These are phyloP conservation scores for Suhomyces bolitotheri DNA, from an alignment of 1,139 yeast species.

Conservation along the genomic window DNA sequence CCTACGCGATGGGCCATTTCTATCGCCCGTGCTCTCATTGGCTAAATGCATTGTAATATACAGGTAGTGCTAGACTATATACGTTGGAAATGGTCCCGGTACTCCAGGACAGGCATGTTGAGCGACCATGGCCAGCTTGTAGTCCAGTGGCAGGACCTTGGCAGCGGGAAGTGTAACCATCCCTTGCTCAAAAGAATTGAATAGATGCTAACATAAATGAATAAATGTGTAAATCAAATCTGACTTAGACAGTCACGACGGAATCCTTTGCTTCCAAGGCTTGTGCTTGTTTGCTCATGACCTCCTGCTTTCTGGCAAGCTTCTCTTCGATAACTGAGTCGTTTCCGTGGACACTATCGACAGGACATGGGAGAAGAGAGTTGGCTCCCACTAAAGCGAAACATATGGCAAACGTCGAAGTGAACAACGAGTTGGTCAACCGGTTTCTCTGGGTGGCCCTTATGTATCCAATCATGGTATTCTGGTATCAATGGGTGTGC, in stretches of 20 bases:
- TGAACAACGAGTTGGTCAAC: slow-evolving; percentile 66
- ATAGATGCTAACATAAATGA: no score
- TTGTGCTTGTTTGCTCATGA: neutral
- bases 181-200: no score
- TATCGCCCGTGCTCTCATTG: slow-evolving; percentile 4
- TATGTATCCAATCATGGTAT: slow-evolving; percentile 31
- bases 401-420: slow-evolving; percentile 74
- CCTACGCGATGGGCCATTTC: neutral
- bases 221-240: no score
- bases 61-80: slow-evolving; percentile 3
- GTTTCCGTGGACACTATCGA: slow-evolving; percentile 49
- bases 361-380: slow-evolving; percentile 74
- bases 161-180: no score
- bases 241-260: no score
- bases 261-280: no score
- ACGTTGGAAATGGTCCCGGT: neutral
- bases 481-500: neutral
- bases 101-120: neutral
- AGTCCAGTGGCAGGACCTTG: no score
- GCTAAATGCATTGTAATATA: slow-evolving; percentile 8
- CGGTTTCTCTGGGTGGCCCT: slow-evolving; percentile 57
- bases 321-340: slow-evolving; percentile 41
- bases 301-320: slow-evolving; percentile 16
- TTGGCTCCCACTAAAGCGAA: slow-evolving; percentile 70
- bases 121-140: no score